Evolutionary conservation across 208 protist species (phyloP).

Genomic region (Jaenimonas drosophilae): DNA sequence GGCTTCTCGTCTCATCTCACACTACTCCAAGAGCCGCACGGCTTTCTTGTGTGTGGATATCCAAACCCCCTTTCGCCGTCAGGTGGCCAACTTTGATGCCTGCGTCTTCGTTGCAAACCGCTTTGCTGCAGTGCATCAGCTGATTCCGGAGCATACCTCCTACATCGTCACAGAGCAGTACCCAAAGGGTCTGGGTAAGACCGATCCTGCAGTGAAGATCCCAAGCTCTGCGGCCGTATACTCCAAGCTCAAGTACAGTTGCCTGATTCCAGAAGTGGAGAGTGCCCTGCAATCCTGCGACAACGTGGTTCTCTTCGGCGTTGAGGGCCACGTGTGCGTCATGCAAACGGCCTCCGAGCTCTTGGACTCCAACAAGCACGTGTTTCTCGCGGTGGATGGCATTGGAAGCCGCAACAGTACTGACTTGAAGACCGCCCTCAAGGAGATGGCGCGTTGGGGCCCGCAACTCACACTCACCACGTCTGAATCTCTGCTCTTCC

Average conservation of each 20-base stretch:
- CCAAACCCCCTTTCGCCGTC: slow-evolving; percentile 48
- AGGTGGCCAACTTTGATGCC: slow-evolving; percentile 51
- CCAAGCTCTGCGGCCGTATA: slow-evolving; percentile 25
- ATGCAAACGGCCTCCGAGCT: slow-evolving; percentile 66
- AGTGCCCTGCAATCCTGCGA: slow-evolving; percentile 30
- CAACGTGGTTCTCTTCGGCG: slow-evolving; percentile 68
- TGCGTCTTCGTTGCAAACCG: slow-evolving; percentile 76
- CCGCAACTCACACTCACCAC: slow-evolving; percentile 45
- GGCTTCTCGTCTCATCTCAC: slow-evolving; percentile 51
- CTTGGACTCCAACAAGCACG: slow-evolving; percentile 59
- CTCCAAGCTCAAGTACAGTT: slow-evolving; percentile 53
- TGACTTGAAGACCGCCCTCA: slow-evolving; percentile 49
- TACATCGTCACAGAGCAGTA: slow-evolving; percentile 82
- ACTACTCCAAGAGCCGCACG: slow-evolving; percentile 49
- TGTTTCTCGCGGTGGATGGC: slow-evolving; percentile 53
- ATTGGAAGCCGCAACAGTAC: slow-evolving; percentile 55
- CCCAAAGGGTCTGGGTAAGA: slow-evolving; percentile 56
- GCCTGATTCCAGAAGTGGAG: slow-evolving; percentile 37
- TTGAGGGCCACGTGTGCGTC: slow-evolving; percentile 76
- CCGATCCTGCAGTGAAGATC: slow-evolving; percentile 45
- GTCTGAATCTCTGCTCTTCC: slow-evolving; percentile 60
- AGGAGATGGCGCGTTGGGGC: slow-evolving; percentile 52
- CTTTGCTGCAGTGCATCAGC: slow-evolving; percentile 34
- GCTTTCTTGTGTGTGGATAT: slow-evolving; percentile 72
- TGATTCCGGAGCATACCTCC: slow-evolving; percentile 42